Conservation (phyloP, 305 asterid genomes). For the Andrographis paniculata region DNA sequence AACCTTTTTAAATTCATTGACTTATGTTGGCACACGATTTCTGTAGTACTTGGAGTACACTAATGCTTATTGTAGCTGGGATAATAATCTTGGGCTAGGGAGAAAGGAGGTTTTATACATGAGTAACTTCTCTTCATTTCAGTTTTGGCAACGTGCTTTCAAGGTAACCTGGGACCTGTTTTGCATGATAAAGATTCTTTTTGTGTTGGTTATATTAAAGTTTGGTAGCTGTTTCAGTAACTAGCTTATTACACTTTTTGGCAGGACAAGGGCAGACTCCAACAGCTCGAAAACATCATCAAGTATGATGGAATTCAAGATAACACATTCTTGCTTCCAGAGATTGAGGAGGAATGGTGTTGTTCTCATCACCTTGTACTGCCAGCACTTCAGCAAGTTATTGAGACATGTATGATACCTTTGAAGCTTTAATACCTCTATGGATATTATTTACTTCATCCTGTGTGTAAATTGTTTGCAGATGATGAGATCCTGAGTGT, state of each 20-base stretch:
- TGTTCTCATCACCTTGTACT: slow-evolving; percentile 69
- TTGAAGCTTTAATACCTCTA: slow-evolving; percentile 12
- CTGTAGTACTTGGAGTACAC: slow-evolving; percentile 47
- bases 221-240: slow-evolving; percentile 16
- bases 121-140: slow-evolving; percentile 78
- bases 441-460: slow-evolving; percentile 18
- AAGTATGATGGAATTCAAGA: slow-evolving; percentile 33
- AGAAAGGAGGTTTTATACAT: slow-evolving; percentile 57
- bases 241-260: slow-evolving; percentile 19
- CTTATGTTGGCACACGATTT: slow-evolving; percentile 20
- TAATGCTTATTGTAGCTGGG: slow-evolving; percentile 40
- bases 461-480: slow-evolving; percentile 37
- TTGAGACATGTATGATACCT: slow-evolving; percentile 58
- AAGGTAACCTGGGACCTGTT: slow-evolving; percentile 38
- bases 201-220: slow-evolving; percentile 18
- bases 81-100: slow-evolving; percentile 49
- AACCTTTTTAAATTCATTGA: slow-evolving; percentile 21
- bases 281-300: slow-evolving; percentile 40
- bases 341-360: slow-evolving; percentile 89
- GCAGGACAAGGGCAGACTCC: slow-evolving; percentile 66
- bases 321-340: slow-evolving; percentile 21
- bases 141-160: slow-evolving; percentile 84
- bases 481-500: slow-evolving; percentile 69
- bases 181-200: slow-evolving; percentile 1
- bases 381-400: slow-evolving; percentile 69